phyloP scores from a whole-genome alignment of 2,329 filamentous ascomycete species.

The Colletotrichum simmondsii region DNA sequence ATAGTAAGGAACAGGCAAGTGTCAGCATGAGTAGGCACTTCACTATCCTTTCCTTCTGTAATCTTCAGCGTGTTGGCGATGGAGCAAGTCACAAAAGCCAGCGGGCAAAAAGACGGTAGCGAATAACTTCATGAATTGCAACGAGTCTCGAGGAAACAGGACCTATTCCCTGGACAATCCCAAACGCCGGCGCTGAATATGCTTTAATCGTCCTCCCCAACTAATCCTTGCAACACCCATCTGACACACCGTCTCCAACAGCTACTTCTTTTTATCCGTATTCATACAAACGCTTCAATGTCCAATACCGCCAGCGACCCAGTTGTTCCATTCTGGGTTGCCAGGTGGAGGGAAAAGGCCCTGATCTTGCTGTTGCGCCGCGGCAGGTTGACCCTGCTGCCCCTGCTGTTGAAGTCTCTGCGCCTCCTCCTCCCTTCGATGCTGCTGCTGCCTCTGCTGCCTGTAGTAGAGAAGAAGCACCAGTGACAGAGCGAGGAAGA shows the following conservation, averaged over 20 bases:
- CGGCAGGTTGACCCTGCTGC: constrained; percentile 41
- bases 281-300: constrained; percentile 49
- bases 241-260: background rate
- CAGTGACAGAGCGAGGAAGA: constrained; percentile 79
- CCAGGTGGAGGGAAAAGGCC: constrained; percentile 64
- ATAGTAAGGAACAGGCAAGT: too few species aligned
- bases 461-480: constrained; percentile 85
- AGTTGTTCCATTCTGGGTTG: constrained; percentile 75
- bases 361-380: constrained; percentile 37
- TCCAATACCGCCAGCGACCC: constrained; percentile 72
- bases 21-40: background rate
- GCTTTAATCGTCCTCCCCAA: constrained; percentile 17
- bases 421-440: constrained; percentile 53
- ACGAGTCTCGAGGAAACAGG: background rate
- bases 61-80: too few species aligned
- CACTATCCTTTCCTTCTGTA: background rate
- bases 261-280: background rate
- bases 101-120: background rate
- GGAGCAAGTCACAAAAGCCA: background rate
- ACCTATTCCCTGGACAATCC: constrained; percentile 1
- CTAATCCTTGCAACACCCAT: background rate
- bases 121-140: background rate
- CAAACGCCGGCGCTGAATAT: constrained; percentile 28
- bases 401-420: constrained; percentile 41
- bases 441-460: constrained; percentile 73